Evolutionary conservation across 371 early-diverging fungal species (phyloP).

Genomic region (Dentiscutata heterogama): DNA sequence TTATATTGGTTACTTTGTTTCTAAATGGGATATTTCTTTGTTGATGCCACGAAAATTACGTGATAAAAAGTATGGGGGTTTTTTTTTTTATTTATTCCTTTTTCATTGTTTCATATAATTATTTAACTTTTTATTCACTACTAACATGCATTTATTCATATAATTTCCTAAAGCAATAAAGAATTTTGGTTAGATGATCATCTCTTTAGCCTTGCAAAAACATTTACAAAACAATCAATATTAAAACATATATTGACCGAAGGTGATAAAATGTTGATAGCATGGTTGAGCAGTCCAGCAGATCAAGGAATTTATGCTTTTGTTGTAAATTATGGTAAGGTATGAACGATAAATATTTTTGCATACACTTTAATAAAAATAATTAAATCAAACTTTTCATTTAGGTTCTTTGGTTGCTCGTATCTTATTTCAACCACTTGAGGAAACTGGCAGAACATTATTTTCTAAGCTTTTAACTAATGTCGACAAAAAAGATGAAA

Average conservation of each 20-base stretch:
- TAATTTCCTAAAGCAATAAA: slow-evolving; percentile 45
- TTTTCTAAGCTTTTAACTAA: slow-evolving; percentile 72
- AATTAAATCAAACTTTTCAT: not conserved
- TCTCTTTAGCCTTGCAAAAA: slow-evolving; percentile 70
- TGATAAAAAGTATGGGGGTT: slow-evolving; percentile 36
- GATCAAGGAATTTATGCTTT: slow-evolving; percentile 89
- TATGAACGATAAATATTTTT: not conserved
- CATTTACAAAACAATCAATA: slow-evolving; percentile 87
- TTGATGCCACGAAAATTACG: slow-evolving; percentile 12
- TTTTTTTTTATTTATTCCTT: not conserved
- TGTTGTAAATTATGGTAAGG: slow-evolving; percentile 79
- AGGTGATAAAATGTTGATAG: slow-evolving; percentile 93
- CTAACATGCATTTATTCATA: not conserved
- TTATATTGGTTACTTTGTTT: slow-evolving; percentile 57
- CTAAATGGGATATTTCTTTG: slow-evolving; percentile 10
- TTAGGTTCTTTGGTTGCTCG: slow-evolving; percentile 82
- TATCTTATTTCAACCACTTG: slow-evolving; percentile 93
- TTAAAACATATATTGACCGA: slow-evolving; percentile 94
- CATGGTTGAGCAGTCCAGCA: slow-evolving; percentile 63
- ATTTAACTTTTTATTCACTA: not conserved
- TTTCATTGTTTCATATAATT: not conserved
- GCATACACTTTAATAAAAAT: not conserved
- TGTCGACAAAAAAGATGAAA: slow-evolving; percentile 41
- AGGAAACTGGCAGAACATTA: slow-evolving; percentile 87
- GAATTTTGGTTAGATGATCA: slow-evolving; percentile 69